Evolutionary conservation across 2,329 filamentous ascomycete genomes (phyloP), one percentile per base, ranked within the genome.

Genomic region (Hypoxylon sp.): DNA sequence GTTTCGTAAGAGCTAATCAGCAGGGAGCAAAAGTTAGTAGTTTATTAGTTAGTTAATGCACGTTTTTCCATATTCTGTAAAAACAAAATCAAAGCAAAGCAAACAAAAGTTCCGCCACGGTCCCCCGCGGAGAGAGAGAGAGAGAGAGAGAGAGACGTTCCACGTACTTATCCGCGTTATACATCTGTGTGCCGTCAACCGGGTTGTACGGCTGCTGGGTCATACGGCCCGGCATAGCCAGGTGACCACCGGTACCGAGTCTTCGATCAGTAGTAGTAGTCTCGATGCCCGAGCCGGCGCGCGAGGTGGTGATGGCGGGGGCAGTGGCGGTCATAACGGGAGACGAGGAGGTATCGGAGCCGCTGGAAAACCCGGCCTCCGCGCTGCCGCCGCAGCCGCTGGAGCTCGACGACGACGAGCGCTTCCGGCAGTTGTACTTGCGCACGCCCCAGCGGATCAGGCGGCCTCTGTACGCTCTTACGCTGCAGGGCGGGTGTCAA

Each of bases 401-500:
- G 3, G n/a, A 48, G 11, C 57, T 50, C 36, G 51, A 36, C 46
- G 52, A 36, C 46, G 52, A 59, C 14, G 23, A 48, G 49, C 57
- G 66, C 56, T 69, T 72, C 48, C 72, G 81, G 72, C 80, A 79
- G 58, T 81, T 83, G 74, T 86, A 86, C 73, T 86, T 86, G 70
- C 76, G 74, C 45, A 84, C 69, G 3, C 76, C 71, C 84, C 84
- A 86, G 63, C 75, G 78, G 23, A 82, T 79, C 66, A 86, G 80
- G 38, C 82, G 79, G n/a, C 83, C 82, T 19, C 83, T 78, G 70
- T 85, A 86, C 2, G 84, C 83, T 56, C 84, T 82, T n/a, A 77
- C 79, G 36, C 74, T 76, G 34, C 11, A 17, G 7, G 23, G 17
- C 13, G 77, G 23, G 17, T 14, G 77, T 2, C 23, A 79, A 28